Base-by-base conservation (phyloP, 2,329 filamentous ascomycete species). In the Beauveria sp. region DNA sequence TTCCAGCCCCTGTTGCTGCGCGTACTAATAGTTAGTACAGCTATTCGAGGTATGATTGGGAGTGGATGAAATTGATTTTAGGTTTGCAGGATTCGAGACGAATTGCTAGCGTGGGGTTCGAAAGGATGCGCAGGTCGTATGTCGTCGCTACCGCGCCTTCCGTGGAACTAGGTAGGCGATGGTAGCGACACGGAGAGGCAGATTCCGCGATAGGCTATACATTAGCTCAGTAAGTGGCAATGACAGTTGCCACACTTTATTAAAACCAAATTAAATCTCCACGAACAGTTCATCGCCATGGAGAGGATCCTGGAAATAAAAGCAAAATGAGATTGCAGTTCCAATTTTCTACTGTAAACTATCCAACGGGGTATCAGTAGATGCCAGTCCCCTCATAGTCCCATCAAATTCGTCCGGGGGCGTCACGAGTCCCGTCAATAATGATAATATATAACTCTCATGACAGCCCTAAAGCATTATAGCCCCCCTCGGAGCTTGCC, bases 401-500 rank as follows among this genome's bases (percentile, higher is more conserved):
- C 47, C 58, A 54, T 20, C 49, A 53, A 59, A 12, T 26, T 45
- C 34, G 7, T 14, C 46, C 2, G 20, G 38, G 18, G 22, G 34
- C n/a, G 38, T 22, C 18, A 12, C 46, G 30, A 58, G 42, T 18
- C 20, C 34, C 9, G 54, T 38, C 43, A 42, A 50, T 28, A 50
- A 10, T 40, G 4, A 34, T 20, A 46, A 5, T 16, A 2, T 12
- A 42, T 1, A 5, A 42, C 28, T 8, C 38, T 8, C 49, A 14
- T 72, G 66, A 75, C 49, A 75, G 61, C 3, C 73, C 73, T 60
- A 75, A 62, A 30, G 73, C 72, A 64, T 67, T 67, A 54, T 74
- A 75, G 54, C 71, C 70, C 45, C 73, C 71, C 58, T 67, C 66
- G 22, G 42, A 30, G 22, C 53, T 60, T 18, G 59, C 59, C 51